Conservation (phyloP, 345 rosid species). For the Anastatica hierochuntica region DNA sequence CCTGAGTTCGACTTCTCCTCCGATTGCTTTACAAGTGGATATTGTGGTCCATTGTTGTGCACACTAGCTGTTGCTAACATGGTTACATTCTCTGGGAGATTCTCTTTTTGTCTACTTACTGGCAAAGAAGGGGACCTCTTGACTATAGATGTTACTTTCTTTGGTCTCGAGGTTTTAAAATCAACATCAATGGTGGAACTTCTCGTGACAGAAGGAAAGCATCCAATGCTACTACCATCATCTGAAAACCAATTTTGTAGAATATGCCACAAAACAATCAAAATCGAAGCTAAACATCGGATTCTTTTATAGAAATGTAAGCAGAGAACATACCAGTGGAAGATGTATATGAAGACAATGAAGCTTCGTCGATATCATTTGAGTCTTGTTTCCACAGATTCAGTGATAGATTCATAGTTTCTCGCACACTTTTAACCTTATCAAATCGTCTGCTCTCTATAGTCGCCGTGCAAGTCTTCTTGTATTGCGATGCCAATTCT, state of each 20-base stretch:
- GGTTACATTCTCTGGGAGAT: slow-evolving; percentile 14
- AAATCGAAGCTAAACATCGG: not conserved
- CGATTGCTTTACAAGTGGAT: slow-evolving; percentile 4
- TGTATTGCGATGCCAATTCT: slow-evolving; percentile 49
- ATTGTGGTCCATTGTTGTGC: slow-evolving; percentile 28
- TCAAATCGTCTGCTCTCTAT: slow-evolving; percentile 75
- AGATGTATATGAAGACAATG: slow-evolving; percentile 24
- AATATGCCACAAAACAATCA: not conserved
- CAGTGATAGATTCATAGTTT: slow-evolving; percentile 70
- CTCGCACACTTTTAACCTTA: slow-evolving; percentile 89
- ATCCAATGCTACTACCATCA: slow-evolving; percentile 26
- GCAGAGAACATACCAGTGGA: slow-evolving; percentile 18
- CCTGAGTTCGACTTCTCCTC: slow-evolving; percentile 26
- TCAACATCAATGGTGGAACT: slow-evolving; percentile 35
- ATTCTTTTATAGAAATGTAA: not conserved
- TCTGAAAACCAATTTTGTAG: slow-evolving; percentile 51
- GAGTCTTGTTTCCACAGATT: slow-evolving; percentile 67
- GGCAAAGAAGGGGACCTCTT: slow-evolving; percentile 51
- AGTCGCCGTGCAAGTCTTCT: slow-evolving; percentile 39
- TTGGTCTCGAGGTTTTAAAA: slow-evolving; percentile 33
- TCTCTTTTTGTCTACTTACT: slow-evolving; percentile 29
- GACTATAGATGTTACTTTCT: slow-evolving; percentile 39
- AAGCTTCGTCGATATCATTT: slow-evolving; percentile 35
- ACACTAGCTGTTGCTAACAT: not conserved
- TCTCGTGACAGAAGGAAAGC: slow-evolving; percentile 34